phyloP scores from a whole-genome alignment of 345 rosid species.

The Populus deltoides region DNA sequence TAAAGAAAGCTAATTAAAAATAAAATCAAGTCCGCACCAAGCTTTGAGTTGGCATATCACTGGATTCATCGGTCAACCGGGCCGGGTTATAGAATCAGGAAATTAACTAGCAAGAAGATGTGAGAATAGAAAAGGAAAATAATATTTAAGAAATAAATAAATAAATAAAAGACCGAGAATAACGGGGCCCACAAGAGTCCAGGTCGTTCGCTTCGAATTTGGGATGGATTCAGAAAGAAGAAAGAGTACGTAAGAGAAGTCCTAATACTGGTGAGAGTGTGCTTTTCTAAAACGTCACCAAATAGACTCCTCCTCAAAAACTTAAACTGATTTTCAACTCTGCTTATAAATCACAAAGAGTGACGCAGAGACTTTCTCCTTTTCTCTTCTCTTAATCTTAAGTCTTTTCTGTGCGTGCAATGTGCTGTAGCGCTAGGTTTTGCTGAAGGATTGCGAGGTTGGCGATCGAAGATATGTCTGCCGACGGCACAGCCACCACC shows the following conservation, averaged over 20 bases:
- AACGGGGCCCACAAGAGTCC: constrained; percentile 12
- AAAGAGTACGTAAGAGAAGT: background rate
- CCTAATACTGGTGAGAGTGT: background rate
- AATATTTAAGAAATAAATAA: too few species aligned
- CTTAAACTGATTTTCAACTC: background rate
- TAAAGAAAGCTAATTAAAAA: too few species aligned
- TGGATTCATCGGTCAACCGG: too few species aligned
- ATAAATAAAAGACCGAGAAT: too few species aligned
- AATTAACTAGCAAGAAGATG: too few species aligned
- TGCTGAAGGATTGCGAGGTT: background rate
- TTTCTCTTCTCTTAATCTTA: background rate
- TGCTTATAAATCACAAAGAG: background rate
- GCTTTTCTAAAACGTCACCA: too few species aligned
- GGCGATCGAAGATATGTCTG: background rate
- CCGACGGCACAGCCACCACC: background rate
- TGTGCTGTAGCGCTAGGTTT: background rate
- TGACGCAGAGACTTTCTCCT: background rate
- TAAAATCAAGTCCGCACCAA: too few species aligned
- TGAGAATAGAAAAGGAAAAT: too few species aligned
- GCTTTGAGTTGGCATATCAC: too few species aligned
- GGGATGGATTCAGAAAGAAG: background rate
- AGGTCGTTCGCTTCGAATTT: background rate
- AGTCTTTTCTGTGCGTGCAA: background rate
- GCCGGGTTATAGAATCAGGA: too few species aligned
- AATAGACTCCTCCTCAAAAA: background rate